Evolutionary conservation across 306 rosid species (phyloP), one percentile per base, ranked within the genome.

Genomic region (Quercus parvula): DNA sequence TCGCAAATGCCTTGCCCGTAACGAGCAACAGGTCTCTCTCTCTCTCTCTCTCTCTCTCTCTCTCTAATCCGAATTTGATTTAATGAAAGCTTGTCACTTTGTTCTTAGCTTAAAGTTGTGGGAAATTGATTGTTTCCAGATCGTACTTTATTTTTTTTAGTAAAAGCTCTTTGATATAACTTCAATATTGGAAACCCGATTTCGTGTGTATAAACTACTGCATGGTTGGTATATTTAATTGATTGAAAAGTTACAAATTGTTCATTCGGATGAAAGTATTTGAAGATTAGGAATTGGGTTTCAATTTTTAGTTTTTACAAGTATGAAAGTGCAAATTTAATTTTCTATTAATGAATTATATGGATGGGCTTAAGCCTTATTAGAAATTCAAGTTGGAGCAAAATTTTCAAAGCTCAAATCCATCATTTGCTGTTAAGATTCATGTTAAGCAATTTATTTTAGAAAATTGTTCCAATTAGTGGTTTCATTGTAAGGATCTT

Each of bases 1-100:
- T 77, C 94, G 94, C 82, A 93, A 95, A 84, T 95, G 99, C 74
- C 97, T 95, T 64, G 94, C 99, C 41, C 96, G 97, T 22, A 86
- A 73, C 76, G 96, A 95, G 20, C 92, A 90, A 73, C 97, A 95
- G 96, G 97, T 94, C 46, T 74, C 70, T 38, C 67, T 24, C 24
- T 24, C 70, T 38, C 67, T 94, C 46, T 74, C 70, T 38, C 67
- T 94, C 46, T 74, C 70, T 38, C 67, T 24, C 24, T 24, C 24
- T 24, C 24, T 24, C 0, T 24, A 24, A 24, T 24, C 24, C 24
- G 24, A 75, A 78, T 63, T 72, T 78, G 49, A 19, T 64, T 4
- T 55, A 44, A 17, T 77, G 20, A 44, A 19, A 33, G 66, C 25
- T n/a, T 72, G 28, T 6, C 28, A 22, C 14, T 8, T 41, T 44